A percentile compares a stretch with the other conserved stretches of the same genome.
These are phyloP conservation scores for Saccharomyces cerevisiae DNA, from an alignment of 805 yeast genomes.

Conservation along the genomic window DNA sequence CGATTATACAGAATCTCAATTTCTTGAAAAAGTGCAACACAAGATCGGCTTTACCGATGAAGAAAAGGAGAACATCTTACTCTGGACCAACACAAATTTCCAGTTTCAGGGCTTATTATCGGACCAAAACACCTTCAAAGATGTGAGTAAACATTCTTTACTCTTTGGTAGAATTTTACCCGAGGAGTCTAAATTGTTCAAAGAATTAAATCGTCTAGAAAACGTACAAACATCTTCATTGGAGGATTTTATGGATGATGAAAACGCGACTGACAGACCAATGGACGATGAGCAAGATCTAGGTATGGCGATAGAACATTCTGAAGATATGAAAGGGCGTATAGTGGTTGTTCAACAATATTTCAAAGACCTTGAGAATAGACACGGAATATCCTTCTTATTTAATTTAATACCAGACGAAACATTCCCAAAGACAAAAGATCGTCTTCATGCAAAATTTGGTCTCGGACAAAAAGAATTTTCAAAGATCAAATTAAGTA, in stretches of 20 bases:
- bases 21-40: conserved; percentile 47
- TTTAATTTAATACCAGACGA: conserved; percentile 69
- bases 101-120: conserved; percentile 32
- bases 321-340: conserved; percentile 26
- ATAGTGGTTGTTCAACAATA: conserved; percentile 69
- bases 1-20: conserved; percentile 45
- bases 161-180: conserved; percentile 44
- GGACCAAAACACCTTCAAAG: conserved; percentile 33
- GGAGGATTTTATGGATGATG: not conserved
- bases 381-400: conserved; percentile 81
- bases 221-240: not conserved
- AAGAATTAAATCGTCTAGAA: conserved; percentile 14
- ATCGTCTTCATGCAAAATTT: conserved; percentile 56
- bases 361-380: conserved; percentile 52
- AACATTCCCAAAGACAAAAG: conserved; percentile 49
- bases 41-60: conserved; percentile 46
- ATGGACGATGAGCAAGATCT: conserved; percentile 16
- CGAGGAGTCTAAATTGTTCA: conserved; percentile 27
- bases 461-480: conserved; percentile 79
- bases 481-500: conserved; percentile 54
- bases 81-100: conserved; percentile 45
- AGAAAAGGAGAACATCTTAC: conserved; percentile 38
- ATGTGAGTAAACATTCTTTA: conserved; percentile 31
- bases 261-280: conserved; percentile 14
- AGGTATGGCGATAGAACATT: conserved; percentile 17